Evolutionary conservation across 1,139 yeast species (phyloP).

Genomic region (Debaryomyces coudertii): DNA sequence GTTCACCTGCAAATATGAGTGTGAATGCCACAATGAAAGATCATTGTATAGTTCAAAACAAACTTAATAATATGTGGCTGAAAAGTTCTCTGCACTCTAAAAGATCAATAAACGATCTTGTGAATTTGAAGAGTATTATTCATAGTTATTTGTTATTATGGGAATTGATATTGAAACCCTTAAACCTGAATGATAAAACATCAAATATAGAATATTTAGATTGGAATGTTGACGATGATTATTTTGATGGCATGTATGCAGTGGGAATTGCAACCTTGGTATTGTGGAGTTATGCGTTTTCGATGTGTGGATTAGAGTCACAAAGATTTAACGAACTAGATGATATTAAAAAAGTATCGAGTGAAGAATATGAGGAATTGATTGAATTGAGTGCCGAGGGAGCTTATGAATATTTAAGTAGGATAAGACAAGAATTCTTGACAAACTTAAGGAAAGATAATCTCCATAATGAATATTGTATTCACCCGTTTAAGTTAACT

Average conservation of each 20-base stretch:
- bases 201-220: slow-evolving; percentile 20
- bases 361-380: slow-evolving; percentile 23
- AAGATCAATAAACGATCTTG: slow-evolving; percentile 35
- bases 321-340: slow-evolving; percentile 27
- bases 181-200: slow-evolving; percentile 26
- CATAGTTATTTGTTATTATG: slow-evolving; percentile 66
- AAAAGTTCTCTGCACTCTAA: slow-evolving; percentile 20
- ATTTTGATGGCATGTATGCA: slow-evolving; percentile 44
- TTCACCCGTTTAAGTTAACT: slow-evolving; percentile 33
- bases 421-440: slow-evolving; percentile 35
- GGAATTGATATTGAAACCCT: slow-evolving; percentile 60
- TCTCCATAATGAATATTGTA: slow-evolving; percentile 25
- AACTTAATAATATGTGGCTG: slow-evolving; percentile 54
- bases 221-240: slow-evolving; percentile 36
- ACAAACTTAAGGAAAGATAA: slow-evolving; percentile 22
- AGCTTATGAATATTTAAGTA: slow-evolving; percentile 42
- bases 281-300: slow-evolving; percentile 50
- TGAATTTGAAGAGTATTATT: slow-evolving; percentile 50
- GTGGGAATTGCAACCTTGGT: slow-evolving; percentile 51
- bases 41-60: slow-evolving; percentile 53
- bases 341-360: slow-evolving; percentile 11
- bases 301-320: slow-evolving; percentile 45
- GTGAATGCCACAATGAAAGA: slow-evolving; percentile 64
- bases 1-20: slow-evolving; percentile 82
- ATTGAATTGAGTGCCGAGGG: slow-evolving; percentile 35